Percentiles rank a stretch among this genome's conserved stretches.
phyloP scores from a whole-genome alignment of 75 land plant species.

The Cunninghamia lanceolata region DNA sequence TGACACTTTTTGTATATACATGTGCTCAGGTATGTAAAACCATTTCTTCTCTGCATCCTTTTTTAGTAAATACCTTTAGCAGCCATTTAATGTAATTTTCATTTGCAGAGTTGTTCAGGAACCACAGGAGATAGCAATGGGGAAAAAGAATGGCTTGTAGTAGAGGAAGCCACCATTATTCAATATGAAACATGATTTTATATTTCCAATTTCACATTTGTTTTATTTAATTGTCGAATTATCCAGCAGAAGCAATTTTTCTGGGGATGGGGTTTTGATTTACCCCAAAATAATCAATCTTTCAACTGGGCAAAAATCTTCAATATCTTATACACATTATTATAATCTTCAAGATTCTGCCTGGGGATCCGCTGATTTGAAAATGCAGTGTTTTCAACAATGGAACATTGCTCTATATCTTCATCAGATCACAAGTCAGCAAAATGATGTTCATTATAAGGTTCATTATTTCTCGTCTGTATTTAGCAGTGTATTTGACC shows the following conservation, averaged over 20 bases:
- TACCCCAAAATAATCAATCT: background rate
- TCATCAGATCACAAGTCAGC: background rate
- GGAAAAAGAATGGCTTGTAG: constrained; percentile 43
- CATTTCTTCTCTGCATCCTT: background rate
- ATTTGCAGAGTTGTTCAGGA: constrained; percentile 49
- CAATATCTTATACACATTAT: background rate
- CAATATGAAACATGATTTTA: constrained; percentile 38
- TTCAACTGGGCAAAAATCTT: background rate
- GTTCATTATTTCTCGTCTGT: background rate
- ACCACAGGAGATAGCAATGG: constrained; percentile 17
- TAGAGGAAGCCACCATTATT: constrained; percentile 57
- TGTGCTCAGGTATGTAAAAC: constrained; percentile 66
- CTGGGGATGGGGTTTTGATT: background rate
- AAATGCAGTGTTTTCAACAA: background rate
- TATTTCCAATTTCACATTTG: background rate
- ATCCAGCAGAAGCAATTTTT: constrained; percentile 1
- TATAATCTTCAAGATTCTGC: background rate
- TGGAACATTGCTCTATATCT: background rate
- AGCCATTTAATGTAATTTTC: constrained; percentile 9
- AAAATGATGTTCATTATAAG: background rate
- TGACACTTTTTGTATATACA: constrained; percentile 72
- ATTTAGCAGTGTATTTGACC: background rate
- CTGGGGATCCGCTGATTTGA: background rate
- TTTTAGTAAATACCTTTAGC: constrained; percentile 4
- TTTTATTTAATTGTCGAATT: too few relatives aligned